A percentile compares a stretch with the other conserved stretches of the same genome.
Evolutionary conservation across 2,329 filamentous ascomycete genomes (phyloP).

Genomic region (Hypoxylon sp.): DNA sequence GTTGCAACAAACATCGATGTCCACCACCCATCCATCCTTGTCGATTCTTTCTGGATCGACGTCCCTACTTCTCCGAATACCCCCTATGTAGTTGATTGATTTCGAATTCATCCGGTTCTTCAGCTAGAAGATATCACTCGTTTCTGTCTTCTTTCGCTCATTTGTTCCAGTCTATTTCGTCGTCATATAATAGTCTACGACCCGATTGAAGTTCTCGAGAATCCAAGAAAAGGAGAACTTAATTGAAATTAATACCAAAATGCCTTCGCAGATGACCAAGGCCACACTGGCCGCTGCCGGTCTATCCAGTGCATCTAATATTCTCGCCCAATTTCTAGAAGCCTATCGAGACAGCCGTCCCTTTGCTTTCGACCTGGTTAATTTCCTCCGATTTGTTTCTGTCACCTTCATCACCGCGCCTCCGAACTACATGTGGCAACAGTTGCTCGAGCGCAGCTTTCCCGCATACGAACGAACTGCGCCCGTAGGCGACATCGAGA

Average conservation of each 20-base stretch:
- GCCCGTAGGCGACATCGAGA: slow-evolving; percentile 41
- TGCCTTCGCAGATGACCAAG: slow-evolving; percentile 60
- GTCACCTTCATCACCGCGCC: slow-evolving; percentile 63
- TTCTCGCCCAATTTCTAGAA: slow-evolving; percentile 63
- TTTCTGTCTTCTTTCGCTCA: slow-evolving; percentile 15
- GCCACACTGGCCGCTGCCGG: slow-evolving; percentile 62
- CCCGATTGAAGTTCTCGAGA: slow-evolving; percentile 27
- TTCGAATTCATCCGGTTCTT: slow-evolving; percentile 30
- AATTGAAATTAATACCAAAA: slow-evolving; percentile 37
- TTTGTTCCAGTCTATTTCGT: slow-evolving; percentile 8
- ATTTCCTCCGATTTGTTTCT: slow-evolving; percentile 63
- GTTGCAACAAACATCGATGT: slow-evolving; percentile 8
- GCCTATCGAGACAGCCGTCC: slow-evolving; percentile 55
- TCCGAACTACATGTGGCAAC: slow-evolving; percentile 67
- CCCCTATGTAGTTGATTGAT: background rate
- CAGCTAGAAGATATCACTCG: slow-evolving; percentile 26
- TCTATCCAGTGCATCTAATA: slow-evolving; percentile 62
- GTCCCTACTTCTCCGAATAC: slow-evolving; percentile 15
- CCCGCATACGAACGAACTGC: slow-evolving; percentile 53
- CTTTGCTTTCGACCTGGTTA: slow-evolving; percentile 56
- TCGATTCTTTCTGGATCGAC: slow-evolving; percentile 11
- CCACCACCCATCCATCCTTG: slow-evolving; percentile 8
- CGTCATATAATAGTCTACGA: slow-evolving; percentile 21
- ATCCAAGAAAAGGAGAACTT: slow-evolving; percentile 12
- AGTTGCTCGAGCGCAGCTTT: slow-evolving; percentile 61